Base-by-base conservation (phyloP, 2,329 filamentous ascomycete species). In the Diaporthe amygdali region DNA sequence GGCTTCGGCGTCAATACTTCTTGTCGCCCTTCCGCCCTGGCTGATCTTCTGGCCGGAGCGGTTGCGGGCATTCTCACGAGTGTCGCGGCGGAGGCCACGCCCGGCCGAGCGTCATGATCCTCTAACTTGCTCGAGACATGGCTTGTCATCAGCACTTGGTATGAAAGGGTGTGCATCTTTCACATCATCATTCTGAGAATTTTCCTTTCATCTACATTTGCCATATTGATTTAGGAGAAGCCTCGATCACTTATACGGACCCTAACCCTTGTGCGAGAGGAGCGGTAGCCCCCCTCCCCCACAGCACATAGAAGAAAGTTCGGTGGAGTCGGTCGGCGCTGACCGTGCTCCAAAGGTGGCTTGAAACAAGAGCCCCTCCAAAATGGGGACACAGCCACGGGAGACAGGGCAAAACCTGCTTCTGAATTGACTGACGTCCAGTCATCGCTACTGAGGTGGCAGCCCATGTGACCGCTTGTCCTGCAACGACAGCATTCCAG, bases 371-470 rank as follows among this genome's bases (percentile, higher is more conserved):
- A 32, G 49, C 37, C 56, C 51, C 59, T 46, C 44, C 30, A 41
- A 64, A 44, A 30, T 47, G 47, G 59, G 59, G 59, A 49, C 59
- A 41, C 59, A 64, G 59, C 59, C 59, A 64, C 59, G 44, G 32
- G n/a, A 25, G 41, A 49, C 59, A 64, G 59, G 59, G 59, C 44
- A 64, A 70, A 70, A 66, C 59, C 68, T 66, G 59, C 59, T 70
- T 66, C 37, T 63, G 39, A 1, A 70, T 70, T 66, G 34, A 66
- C 25, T 56, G 44, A 71, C 44, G 61, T 67, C 69, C 69, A 71
- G 52, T 70, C 68, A 56, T 67, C 54, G 49, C 54, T 39, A 67
- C 69, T 39, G 22, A 54, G 32, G 54, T 66, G 47, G 61, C 69
- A 47, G 37, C 61, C 69, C 69, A 55, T 71, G 69, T 46, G 51